Base-by-base conservation (phyloP, 192 early-diverging fungal genomes). In the Coemansia sp. region DNA sequence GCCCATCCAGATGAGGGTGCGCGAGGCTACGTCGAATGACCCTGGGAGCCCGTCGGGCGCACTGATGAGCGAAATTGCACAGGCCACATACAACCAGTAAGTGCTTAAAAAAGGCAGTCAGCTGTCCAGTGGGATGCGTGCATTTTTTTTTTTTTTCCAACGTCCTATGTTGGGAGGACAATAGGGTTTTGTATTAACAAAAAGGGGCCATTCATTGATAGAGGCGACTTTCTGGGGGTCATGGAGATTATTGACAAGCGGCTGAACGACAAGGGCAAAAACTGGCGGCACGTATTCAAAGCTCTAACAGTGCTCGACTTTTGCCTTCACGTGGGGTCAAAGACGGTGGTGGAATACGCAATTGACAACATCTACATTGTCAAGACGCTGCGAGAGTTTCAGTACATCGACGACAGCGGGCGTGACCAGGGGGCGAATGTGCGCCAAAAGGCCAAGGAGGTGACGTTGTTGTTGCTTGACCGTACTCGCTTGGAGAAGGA, bases 251-350 rank as follows among this genome's bases (percentile, higher is more conserved):
- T 99, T 32, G 96, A 99, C 75, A 98, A 97, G 86, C 88, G 96
- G 9, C 83, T 99, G 74, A 97, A 98, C 71, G 97, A 99, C 82
- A 91, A 90, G 70, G 97, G 97, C 39, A 96, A 95, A 83, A 91
- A 96, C 84, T 99, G 97, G 97, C 85, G 96, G 63, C 97, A 99
- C 80, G 96, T 99, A 32, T 98, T 93, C 78, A 99, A 99, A 86
- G 89, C 94, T 2, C 84, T 99, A 36, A 90, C 86, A 5, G 71
- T 99, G 42, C 84, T 97, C 23, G 91, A 96, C 71, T 96, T 92
- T 72, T 86, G 95, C 41, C 77, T 99, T 25, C 87, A 92, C 61
- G 74, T 85, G 57, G 97, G 97, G 27, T 93, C 94, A 23, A 93
- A 95, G 45, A 86, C 86, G 57, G 92, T 98, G 31, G 91, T 96